A percentile compares a stretch with the other conserved stretches of the same genome.
phyloP scores from a whole-genome alignment of 768 basidiomycete species.

The Mrakia gelida region DNA sequence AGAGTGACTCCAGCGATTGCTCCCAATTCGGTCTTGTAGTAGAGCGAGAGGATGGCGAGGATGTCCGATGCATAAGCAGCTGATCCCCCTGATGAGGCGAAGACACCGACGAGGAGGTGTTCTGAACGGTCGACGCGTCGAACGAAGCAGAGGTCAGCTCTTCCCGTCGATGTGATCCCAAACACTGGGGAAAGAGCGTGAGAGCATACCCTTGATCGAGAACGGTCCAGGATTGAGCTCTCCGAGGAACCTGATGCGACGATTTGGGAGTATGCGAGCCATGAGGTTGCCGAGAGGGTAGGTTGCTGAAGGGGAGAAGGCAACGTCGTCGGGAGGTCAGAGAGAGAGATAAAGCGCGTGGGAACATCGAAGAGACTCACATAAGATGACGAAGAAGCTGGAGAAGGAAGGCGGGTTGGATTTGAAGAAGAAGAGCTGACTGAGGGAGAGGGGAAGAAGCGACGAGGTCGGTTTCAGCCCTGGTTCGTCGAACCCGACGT shows the following conservation, averaged over 20 bases:
- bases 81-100: not conserved
- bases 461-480: no score
- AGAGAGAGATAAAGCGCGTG: not conserved
- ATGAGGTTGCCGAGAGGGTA: constrained; percentile 44
- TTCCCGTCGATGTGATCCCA: not conserved
- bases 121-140: constrained; percentile 2
- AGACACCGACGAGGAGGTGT: constrained; percentile 40
- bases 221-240: constrained; percentile 44
- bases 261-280: constrained; percentile 38
- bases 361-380: not conserved
- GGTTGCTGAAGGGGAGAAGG: constrained; percentile 33
- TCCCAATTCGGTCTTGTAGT: constrained; percentile 41
- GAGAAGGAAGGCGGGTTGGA: constrained; percentile 37
- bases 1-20: constrained; percentile 40
- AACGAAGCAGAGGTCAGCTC: constrained; percentile 33
- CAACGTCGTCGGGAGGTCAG: not conserved
- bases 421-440: constrained; percentile 46
- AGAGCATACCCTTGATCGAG: constrained; percentile 37
- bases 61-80: constrained; percentile 46
- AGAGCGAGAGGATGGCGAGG: constrained; percentile 45
- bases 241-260: constrained; percentile 33
- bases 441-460: no score
- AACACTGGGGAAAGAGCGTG: not conserved
- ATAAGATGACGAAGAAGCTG: constrained; percentile 43
- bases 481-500: no score